These are phyloP conservation scores for Carex sylvatica DNA, from an alignment of 202 grass and related monocot species.

Conservation along the genomic window DNA sequence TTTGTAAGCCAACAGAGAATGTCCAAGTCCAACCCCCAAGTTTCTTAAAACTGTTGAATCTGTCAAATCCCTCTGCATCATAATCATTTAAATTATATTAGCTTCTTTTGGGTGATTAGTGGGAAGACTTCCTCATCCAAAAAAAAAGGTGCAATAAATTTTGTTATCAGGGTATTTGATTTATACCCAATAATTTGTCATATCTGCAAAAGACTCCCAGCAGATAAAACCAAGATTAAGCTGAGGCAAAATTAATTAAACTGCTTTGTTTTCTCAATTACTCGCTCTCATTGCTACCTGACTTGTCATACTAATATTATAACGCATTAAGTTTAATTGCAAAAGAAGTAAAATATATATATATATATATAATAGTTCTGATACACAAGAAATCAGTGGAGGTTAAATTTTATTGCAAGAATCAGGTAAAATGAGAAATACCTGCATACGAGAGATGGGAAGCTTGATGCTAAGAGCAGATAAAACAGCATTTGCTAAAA, in stretches of 20 bases:
- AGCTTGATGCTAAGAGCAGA: slow-evolving; percentile 81
- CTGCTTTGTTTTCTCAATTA: slow-evolving; percentile 11
- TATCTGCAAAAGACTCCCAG: not conserved
- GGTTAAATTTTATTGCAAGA: not conserved
- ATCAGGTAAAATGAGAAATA: slow-evolving; percentile 31
- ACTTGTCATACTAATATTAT: not conserved
- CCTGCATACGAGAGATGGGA: slow-evolving; percentile 91
- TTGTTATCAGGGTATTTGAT: not conserved
- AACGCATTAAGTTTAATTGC: not conserved
- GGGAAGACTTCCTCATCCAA: not conserved
- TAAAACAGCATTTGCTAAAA: slow-evolving; percentile 50
- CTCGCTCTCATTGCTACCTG: not conserved
- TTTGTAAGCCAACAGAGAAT: slow-evolving; percentile 93
- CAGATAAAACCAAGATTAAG: not conserved
- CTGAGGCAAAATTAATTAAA: not conserved
- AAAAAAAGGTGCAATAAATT: not conserved
- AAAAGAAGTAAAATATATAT: not conserved
- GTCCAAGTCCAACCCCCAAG: slow-evolving; percentile 70
- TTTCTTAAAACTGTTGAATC: slow-evolving; percentile 96
- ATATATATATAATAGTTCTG: not conserved
- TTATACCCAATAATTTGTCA: not conserved
- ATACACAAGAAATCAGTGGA: not conserved
- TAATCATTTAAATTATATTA: slow-evolving; percentile 15
- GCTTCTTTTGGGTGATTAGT: not conserved
- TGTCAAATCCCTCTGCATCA: slow-evolving; percentile 78